phyloP scores from a whole-genome alignment of 192 early-diverging fungal genomes.

The Backusella tuberculispora region DNA sequence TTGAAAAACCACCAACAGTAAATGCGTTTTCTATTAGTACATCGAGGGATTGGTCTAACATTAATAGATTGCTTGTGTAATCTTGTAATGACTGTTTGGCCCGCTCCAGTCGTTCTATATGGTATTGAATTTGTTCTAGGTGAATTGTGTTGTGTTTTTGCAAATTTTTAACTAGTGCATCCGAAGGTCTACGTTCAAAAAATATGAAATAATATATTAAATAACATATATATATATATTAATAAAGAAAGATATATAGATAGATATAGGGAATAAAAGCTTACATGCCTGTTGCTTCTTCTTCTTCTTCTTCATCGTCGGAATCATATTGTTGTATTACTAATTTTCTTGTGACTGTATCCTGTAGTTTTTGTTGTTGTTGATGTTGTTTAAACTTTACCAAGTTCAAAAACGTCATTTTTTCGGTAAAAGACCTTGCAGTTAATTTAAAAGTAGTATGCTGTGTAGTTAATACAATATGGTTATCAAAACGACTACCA shows the following conservation, averaged over 20 bases:
- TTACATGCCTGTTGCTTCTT: not conserved
- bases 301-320: not conserved
- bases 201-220: not conserved
- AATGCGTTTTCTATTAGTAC: not conserved
- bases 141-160: not conserved
- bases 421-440: constrained; percentile 16
- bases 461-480: not conserved
- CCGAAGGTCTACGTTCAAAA: not conserved
- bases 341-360: not conserved
- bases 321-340: not conserved
- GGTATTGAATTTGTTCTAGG: not conserved
- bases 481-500: not conserved
- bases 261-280: not conserved
- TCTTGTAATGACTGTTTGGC: not conserved
- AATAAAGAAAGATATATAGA: too few relatives aligned
- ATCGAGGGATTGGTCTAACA: not conserved
- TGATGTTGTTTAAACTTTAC: constrained; percentile 6
- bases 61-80: not conserved
- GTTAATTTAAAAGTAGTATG: constrained; percentile 12
- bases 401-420: constrained; percentile 28
- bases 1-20: not conserved
- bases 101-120: not conserved
- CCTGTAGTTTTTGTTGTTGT: too few relatives aligned
- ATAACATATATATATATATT: too few relatives aligned
- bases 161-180: not conserved